Conservation (phyloP, 1,284 basidiomycete species). For the Ustilago sp. region DNA sequence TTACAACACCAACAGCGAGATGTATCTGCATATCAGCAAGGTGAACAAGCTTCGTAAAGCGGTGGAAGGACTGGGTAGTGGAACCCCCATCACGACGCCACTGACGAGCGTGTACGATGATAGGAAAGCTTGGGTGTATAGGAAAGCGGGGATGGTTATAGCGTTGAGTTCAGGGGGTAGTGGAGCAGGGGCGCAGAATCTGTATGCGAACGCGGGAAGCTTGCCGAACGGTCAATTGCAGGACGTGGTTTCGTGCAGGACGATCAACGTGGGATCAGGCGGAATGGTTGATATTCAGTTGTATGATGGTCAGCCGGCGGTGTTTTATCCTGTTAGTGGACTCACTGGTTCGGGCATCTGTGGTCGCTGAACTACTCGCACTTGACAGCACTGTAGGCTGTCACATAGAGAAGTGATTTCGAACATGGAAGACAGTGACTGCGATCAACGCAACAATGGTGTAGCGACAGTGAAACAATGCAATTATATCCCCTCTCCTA, state of each 20-base stretch:
- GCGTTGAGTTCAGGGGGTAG: constrained; percentile 78
- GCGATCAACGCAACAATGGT: too few species aligned
- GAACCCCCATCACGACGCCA: constrained; percentile 74
- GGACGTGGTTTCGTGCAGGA: constrained; percentile 76
- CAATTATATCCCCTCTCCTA: neutral
- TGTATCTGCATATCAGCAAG: constrained; percentile 72
- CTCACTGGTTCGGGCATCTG: constrained; percentile 26
- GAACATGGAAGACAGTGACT: neutral
- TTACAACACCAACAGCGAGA: constrained; percentile 69
- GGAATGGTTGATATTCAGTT: constrained; percentile 70
- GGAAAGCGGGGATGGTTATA: constrained; percentile 77
- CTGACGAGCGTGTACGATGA: constrained; percentile 68
- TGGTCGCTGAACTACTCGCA: constrained; percentile 4
- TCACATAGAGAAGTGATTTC: neutral
- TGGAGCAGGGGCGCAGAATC: constrained; percentile 68
- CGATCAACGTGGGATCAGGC: constrained; percentile 71
- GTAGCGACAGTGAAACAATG: neutral
- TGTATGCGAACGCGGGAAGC: constrained; percentile 59
- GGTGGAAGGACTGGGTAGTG: constrained; percentile 71
- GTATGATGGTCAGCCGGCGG: constrained; percentile 18
- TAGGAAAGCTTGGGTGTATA: constrained; percentile 73
- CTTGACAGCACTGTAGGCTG: neutral
- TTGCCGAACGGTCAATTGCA: constrained; percentile 74
- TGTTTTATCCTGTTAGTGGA: constrained; percentile 17
- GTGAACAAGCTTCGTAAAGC: constrained; percentile 77